Conservation (phyloP, 2,329 filamentous ascomycete species). For the Talaromyces sp. region DNA sequence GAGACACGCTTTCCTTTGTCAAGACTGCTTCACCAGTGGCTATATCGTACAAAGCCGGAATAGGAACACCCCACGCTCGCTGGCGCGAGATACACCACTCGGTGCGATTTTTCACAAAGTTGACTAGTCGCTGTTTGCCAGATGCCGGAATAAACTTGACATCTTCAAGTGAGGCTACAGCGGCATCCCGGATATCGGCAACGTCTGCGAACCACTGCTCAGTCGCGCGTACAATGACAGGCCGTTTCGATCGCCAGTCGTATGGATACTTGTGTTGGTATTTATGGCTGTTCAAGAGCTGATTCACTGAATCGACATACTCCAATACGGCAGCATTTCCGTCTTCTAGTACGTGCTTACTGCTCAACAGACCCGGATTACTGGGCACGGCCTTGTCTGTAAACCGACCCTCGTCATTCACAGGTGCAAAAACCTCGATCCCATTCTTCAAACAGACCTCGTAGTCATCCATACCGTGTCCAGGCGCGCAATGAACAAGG, state of each 20-base stretch:
- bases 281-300: constrained; percentile 65
- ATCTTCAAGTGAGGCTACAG: constrained; percentile 63
- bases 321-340: constrained; percentile 67
- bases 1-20: constrained; percentile 70
- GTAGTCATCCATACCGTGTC: constrained; percentile 96
- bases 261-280: constrained; percentile 94
- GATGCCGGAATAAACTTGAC: constrained; percentile 75
- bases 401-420: constrained; percentile 77
- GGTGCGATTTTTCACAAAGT: constrained; percentile 79
- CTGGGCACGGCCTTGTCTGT: constrained; percentile 73
- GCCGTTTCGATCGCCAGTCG: constrained; percentile 93
- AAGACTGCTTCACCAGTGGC: constrained; percentile 70
- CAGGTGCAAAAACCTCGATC: constrained; percentile 73
- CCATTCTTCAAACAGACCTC: constrained; percentile 67
- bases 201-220: constrained; percentile 98
- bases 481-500: constrained; percentile 89
- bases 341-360: constrained; percentile 65
- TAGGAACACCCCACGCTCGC: constrained; percentile 93
- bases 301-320: constrained; percentile 55
- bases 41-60: constrained; percentile 77
- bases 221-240: constrained; percentile 85
- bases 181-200: constrained; percentile 69
- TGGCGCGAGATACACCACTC: constrained; percentile 99
- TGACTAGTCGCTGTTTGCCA: constrained; percentile 70
- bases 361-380: constrained; percentile 62